These are phyloP conservation scores for Trifolium repens DNA, from an alignment of 306 rosid species.

Conservation along the genomic window DNA sequence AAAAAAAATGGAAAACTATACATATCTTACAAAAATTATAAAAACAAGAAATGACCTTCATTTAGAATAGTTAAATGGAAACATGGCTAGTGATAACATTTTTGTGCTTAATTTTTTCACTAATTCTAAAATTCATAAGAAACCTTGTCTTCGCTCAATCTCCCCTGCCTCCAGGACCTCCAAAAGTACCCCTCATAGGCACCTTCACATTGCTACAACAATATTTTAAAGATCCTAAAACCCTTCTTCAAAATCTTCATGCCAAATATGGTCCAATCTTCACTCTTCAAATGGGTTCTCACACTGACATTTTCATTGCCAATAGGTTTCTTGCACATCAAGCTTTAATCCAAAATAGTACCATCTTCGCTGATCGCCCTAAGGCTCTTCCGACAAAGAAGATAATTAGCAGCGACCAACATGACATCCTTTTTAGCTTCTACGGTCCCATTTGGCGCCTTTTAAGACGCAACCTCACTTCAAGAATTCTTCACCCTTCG, in stretches of 20 bases:
- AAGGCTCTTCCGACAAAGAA: constrained; percentile 18
- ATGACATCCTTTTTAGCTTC: constrained; percentile 44
- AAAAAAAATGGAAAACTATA: too few species aligned
- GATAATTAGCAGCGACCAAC: constrained; percentile 43
- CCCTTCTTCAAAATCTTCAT: constrained; percentile 35
- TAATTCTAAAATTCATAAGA: constrained; percentile 16
- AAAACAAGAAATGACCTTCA: neutral
- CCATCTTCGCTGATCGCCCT: constrained; percentile 48
- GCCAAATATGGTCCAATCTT: constrained; percentile 47
- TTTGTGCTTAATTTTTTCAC: neutral
- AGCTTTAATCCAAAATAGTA: constrained; percentile 49
- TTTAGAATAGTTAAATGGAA: constrained; percentile 43
- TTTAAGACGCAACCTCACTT: constrained; percentile 51
- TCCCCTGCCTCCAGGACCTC: constrained; percentile 52
- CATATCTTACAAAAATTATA: neutral
- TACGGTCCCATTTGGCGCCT: constrained; percentile 52
- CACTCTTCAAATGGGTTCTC: constrained; percentile 41
- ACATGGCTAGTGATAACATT: constrained; percentile 35
- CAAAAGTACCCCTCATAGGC: constrained; percentile 24
- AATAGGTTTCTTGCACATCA: constrained; percentile 43
- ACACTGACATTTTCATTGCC: constrained; percentile 41
- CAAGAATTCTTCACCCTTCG: constrained; percentile 45
- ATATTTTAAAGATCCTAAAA: constrained; percentile 28
- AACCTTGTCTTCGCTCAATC: constrained; percentile 5
- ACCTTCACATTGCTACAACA: constrained; percentile 5